phyloP scores from a whole-genome alignment of 139 green algal genomes.

The Coccomyxa sp. region DNA sequence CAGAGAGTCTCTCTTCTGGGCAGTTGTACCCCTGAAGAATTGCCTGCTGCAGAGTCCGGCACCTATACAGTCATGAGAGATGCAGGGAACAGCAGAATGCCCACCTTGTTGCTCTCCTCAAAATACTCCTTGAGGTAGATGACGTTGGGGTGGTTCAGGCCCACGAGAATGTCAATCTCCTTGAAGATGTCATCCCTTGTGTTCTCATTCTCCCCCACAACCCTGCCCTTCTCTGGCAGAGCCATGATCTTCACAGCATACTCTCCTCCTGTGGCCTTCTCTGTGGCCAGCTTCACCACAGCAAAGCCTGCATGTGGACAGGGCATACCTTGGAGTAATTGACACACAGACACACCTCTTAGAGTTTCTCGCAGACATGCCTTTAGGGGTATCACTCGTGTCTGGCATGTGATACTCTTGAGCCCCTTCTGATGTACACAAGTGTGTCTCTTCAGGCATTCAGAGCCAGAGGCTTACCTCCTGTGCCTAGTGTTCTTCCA shows the following conservation, averaged over 20 bases:
- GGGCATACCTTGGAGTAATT: background rate
- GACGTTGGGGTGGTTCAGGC: conserved; percentile 77
- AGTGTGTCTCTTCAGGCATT: background rate
- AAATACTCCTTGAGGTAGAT: conserved; percentile 89
- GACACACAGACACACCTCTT: background rate
- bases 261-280: conserved; percentile 52
- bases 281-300: conserved; percentile 71
- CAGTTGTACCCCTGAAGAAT: too few species aligned
- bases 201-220: conserved; percentile 66
- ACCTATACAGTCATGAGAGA: too few species aligned
- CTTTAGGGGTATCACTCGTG: background rate
- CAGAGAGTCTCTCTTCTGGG: too few species aligned
- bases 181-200: conserved; percentile 86
- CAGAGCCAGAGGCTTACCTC: conserved; percentile 37
- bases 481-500: conserved; percentile 72
- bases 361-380: background rate
- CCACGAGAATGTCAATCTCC: conserved; percentile 86
- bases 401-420: background rate
- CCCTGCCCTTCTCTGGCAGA: conserved; percentile 46
- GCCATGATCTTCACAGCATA: conserved; percentile 90
- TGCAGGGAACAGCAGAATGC: too few species aligned
- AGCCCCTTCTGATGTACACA: background rate
- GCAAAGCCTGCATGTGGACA: conserved; percentile 61
- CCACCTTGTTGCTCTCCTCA: conserved; percentile 65
- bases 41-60: too few species aligned